Percentiles rank a stretch among this genome's conserved stretches.
Conservation (phyloP, 768 basidiomycete genomes). For the Neoboletus brunneissimus region DNA sequence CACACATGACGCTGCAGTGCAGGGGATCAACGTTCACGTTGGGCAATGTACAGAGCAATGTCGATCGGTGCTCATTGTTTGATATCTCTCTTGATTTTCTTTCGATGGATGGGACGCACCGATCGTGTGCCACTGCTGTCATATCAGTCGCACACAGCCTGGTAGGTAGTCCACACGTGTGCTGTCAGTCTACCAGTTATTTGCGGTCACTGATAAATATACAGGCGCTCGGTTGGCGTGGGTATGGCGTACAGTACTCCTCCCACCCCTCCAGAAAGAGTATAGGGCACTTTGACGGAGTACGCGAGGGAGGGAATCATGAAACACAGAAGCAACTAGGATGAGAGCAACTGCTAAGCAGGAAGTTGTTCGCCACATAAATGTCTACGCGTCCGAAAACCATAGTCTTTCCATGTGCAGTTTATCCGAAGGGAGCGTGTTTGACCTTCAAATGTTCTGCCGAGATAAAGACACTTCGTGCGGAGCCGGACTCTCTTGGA, state of each 20-base stretch:
- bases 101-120: neutral
- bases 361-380: neutral
- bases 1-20: neutral
- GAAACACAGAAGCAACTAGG: neutral
- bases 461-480: neutral
- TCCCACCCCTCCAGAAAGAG: neutral
- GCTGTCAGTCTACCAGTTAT: neutral
- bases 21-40: neutral
- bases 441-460: neutral
- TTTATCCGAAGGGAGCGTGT: no score
- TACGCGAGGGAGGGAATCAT: neutral
- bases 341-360: neutral
- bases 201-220: neutral
- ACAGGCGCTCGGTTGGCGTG: neutral
- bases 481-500: neutral
- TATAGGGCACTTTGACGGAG: neutral
- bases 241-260: neutral
- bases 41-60: neutral
- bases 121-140: neutral
- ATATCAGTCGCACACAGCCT: neutral
- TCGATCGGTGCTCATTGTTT: neutral
- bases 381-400: neutral
- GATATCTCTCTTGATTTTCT: neutral
- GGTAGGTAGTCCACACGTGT: neutral
- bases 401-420: neutral